Conservation (phyloP, 1,284 basidiomycete genomes). For the Kwoniella shivajii region DNA sequence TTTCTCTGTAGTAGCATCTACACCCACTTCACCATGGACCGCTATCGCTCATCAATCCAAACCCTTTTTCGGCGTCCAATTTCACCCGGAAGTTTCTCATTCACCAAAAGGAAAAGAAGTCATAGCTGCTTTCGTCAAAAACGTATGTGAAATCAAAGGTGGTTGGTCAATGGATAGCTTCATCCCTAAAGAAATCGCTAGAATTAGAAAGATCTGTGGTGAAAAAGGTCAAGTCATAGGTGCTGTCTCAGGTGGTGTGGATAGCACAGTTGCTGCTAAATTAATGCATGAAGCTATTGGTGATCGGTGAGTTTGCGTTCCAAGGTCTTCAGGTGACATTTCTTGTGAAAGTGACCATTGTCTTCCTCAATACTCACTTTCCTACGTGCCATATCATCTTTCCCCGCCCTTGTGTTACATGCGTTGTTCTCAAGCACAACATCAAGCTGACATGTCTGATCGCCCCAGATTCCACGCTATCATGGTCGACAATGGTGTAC, state of each 20-base stretch:
- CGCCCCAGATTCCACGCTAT: conserved; percentile 88
- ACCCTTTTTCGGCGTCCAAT: conserved; percentile 95
- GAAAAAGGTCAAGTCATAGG: conserved; percentile 95
- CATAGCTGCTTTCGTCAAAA: conserved; percentile 81
- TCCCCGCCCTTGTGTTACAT: background rate
- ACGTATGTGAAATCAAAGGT: conserved; percentile 77
- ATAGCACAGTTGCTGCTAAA: conserved; percentile 97
- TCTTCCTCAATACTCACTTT: background rate
- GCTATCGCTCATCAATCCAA: conserved; percentile 89
- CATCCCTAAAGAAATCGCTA: conserved; percentile 93
- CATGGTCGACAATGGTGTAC: conserved; percentile 99
- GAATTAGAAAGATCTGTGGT: conserved; percentile 94
- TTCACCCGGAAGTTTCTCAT: conserved; percentile 99
- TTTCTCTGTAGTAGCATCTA: conserved; percentile 88
- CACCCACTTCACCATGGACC: conserved; percentile 85
- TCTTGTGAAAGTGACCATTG: background rate
- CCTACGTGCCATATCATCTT: background rate
- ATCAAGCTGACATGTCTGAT: too few relatives aligned
- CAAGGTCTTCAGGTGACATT: background rate
- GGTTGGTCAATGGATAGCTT: conserved; percentile 99
- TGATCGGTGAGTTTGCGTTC: conserved; percentile 76
- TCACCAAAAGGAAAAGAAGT: conserved; percentile 87
- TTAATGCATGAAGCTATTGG: conserved; percentile 99
- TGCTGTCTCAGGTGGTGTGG: conserved; percentile 96
- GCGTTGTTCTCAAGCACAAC: too few relatives aligned